Percentiles rank a stretch among this genome's conserved stretches.
phyloP scores from a whole-genome alignment of 495 filamentous ascomycete genomes.

The Aspergillus kassunensis region DNA sequence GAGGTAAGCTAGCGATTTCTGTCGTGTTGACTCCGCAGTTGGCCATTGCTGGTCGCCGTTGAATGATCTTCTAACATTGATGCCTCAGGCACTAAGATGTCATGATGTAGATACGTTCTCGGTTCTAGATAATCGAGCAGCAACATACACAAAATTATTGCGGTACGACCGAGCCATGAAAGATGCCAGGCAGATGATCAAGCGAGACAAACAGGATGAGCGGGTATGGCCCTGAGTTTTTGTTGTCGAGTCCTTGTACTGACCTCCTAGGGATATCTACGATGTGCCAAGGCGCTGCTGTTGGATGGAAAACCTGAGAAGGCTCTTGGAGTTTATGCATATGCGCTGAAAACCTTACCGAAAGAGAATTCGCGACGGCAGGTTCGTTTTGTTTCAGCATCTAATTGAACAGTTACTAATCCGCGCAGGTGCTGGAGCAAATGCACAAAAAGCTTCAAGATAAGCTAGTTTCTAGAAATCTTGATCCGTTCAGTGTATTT shows the following conservation, averaged over 20 bases:
- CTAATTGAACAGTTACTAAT: slow-evolving; percentile 10
- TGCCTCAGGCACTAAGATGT: slow-evolving; percentile 32
- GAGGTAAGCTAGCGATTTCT: slow-evolving; percentile 26
- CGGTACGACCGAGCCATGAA: slow-evolving; percentile 49
- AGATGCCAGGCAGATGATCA: slow-evolving; percentile 60
- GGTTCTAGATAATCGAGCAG: slow-evolving; percentile 59
- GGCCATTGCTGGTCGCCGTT: no score
- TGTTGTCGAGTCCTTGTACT: neutral
- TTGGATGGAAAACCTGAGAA: slow-evolving; percentile 49
- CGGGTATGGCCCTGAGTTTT: slow-evolving; percentile 30
- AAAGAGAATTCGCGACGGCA: slow-evolving; percentile 39
- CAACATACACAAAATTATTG: slow-evolving; percentile 54
- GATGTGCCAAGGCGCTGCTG: slow-evolving; percentile 58
- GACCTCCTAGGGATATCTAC: slow-evolving; percentile 55
- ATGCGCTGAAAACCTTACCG: slow-evolving; percentile 50
- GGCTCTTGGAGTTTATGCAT: slow-evolving; percentile 58
- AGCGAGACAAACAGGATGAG: slow-evolving; percentile 42
- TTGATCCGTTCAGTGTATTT: slow-evolving; percentile 45
- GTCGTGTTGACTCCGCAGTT: slow-evolving; percentile 5
- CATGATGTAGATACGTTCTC: slow-evolving; percentile 30
- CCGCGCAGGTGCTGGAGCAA: slow-evolving; percentile 35
- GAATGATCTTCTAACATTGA: slow-evolving; percentile 1
- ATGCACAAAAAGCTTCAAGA: slow-evolving; percentile 42
- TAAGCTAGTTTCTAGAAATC: slow-evolving; percentile 26
- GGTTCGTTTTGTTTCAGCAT: slow-evolving; percentile 27